These are phyloP conservation scores for Casaregolazyma lundiana DNA, from an alignment of 1,139 yeast species.

Conservation along the genomic window DNA sequence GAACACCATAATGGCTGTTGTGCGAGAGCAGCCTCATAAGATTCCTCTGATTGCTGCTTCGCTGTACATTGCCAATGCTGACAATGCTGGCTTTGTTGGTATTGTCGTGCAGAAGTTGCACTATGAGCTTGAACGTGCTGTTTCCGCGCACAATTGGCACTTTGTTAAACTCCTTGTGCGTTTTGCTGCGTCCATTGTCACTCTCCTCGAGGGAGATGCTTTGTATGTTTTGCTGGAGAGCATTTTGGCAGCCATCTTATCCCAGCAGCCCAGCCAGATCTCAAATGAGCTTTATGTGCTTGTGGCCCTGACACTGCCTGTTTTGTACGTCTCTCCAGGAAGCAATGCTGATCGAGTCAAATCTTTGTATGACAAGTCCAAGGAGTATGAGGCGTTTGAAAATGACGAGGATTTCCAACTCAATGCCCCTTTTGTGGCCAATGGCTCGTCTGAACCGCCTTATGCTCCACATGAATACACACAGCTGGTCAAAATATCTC, in stretches of 20 bases:
- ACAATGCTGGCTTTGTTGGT: conserved; percentile 64
- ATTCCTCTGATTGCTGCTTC: conserved; percentile 67
- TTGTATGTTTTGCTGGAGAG: conserved; percentile 50
- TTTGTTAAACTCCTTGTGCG: conserved; percentile 66
- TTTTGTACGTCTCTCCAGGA: conserved; percentile 12
- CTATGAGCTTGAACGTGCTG: conserved; percentile 51
- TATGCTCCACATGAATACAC: conserved; percentile 52
- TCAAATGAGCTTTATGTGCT: conserved; percentile 68
- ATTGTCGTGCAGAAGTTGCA: conserved; percentile 67
- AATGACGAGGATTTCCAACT: conserved; percentile 21
- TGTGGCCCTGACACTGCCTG: conserved; percentile 62
- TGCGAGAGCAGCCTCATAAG: conserved; percentile 89
- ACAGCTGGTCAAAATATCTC: conserved; percentile 50
- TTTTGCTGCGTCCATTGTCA: conserved; percentile 60
- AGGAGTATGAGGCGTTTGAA: conserved; percentile 18
- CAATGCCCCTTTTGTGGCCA: conserved; percentile 37
- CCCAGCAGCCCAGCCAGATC: conserved; percentile 38
- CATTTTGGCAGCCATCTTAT: conserved; percentile 42
- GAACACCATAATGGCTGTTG: conserved; percentile 61
- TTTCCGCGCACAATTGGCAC: conserved; percentile 54
- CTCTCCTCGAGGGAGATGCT: conserved; percentile 51
- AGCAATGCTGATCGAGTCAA: conserved; percentile 7
- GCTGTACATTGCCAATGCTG: conserved; percentile 62
- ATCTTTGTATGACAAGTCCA: conserved; percentile 18
- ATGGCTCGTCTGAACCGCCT: conserved; percentile 34